Evolutionary conservation across 2,329 filamentous ascomycete genomes (phyloP).

Genomic region (Penicillium sp.): DNA sequence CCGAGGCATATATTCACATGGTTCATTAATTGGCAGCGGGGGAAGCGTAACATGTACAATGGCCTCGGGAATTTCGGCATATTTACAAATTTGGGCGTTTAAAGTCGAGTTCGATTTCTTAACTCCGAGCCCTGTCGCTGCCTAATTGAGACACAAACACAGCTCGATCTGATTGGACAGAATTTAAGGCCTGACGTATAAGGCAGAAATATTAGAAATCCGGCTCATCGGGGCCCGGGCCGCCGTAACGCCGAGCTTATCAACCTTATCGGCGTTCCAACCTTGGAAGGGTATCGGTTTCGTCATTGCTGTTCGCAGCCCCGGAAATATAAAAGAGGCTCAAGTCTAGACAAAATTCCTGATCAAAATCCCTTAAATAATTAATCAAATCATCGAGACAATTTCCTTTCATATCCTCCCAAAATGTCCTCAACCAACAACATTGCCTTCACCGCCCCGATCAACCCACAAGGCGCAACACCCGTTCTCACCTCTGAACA

Average conservation of each 20-base stretch:
- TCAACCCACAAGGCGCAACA: conserved; percentile 33
- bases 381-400: too few species aligned
- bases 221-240: not conserved
- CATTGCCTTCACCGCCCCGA: conserved; percentile 36
- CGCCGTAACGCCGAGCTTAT: conserved; percentile 4
- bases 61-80: too few species aligned
- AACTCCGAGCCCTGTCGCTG: too few species aligned
- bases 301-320: conserved; percentile 1
- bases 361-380: not conserved
- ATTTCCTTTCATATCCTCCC: not conserved
- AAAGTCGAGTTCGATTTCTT: too few species aligned
- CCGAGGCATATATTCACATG: too few species aligned
- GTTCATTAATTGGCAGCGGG: too few species aligned
- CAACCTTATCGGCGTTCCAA: not conserved
- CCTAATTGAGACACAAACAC: too few species aligned
- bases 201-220: not conserved
- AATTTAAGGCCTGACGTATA: not conserved
- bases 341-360: too few species aligned
- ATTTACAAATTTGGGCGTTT: too few species aligned
- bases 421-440: conserved; percentile 29
- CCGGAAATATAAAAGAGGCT: not conserved
- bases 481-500: conserved; percentile 31
- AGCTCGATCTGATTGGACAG: not conserved
- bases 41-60: too few species aligned
- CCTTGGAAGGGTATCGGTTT: not conserved